Base-by-base conservation (phyloP, 1,284 basidiomycete genomes). In the Malassezia brasiliensis region DNA sequence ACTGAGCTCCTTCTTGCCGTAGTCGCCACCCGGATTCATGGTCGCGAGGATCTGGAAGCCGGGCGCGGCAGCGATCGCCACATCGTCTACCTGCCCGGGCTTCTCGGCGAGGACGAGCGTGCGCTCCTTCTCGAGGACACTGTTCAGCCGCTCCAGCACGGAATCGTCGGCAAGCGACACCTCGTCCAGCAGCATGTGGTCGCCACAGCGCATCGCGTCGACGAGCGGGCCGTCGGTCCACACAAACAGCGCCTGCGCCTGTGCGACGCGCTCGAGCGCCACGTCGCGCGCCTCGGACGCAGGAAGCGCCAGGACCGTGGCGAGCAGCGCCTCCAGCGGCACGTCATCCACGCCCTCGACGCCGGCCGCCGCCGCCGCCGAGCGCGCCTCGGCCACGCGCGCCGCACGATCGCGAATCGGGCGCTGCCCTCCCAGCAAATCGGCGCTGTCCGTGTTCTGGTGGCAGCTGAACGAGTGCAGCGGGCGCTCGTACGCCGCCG, bases 1-100 rank as follows among this genome's bases (percentile, higher is more conserved):
- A 0, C 91, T 96, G 3, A 99, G 80, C 74, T 99, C 94, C 75
- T 98, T 98, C 79, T 99, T 99, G 37, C 94, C 94, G 67, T 94
- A 98, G 74, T 99, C 94, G 35, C 94, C 94, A 34, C 94, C 94
- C 0, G 94, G 94, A 74, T 99, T 99, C 94, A 99, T 99, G 0
- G 94, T 98, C 1, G 94, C 91, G 0, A 96, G 79, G 36, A 99
- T 82, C 72, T 93, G 86, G 80, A 99, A 99, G 3, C 64, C 66
- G 1, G 62, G 56, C 7, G 48, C 55, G 5, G 63, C 72, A 0
- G 30, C 53, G 51, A 72, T 57, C 8, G 53, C 52, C 37, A 63
- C 57, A 37, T 65, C 65, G 10, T 22, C 40, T 3, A 32, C 47
- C 12, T 50, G 28, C 6, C 61, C 66, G 14, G 47, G 40, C 32